Base-by-base conservation (phyloP, 768 basidiomycete species). In the Phlebiopsis flavidoalba region DNA sequence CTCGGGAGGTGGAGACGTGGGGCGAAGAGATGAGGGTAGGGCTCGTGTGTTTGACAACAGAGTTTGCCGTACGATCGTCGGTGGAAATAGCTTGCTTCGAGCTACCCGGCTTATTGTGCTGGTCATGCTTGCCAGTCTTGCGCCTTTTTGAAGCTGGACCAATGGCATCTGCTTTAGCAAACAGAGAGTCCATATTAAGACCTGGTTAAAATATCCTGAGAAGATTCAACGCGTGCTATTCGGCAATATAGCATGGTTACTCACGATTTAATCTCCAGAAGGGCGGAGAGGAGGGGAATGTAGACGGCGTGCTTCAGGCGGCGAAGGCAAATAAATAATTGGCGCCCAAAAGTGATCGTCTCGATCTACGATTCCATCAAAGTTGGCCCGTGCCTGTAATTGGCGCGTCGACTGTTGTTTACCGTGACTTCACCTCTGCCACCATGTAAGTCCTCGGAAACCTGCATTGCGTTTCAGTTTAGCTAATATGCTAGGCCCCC, bases 1-100 rank as follows among this genome's bases (percentile, higher is more conserved):
- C 50, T 79, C 79, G 0, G 81, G 75, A 1, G 79, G 72, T 5
- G 84, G 74, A 3, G 76, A 74, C 0, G 76, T 75, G 10, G 81
- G 73, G 56, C 81, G 83, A 17, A 93, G 80, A 0, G 92, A 92
- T 67, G 83, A 83, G 0, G 92, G 91, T 2, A 89, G 67, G n/a
- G 10, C 82, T 70, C 0, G 91, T 89, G 59, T 79, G 66, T 40
- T 60, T 63, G 5, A 64, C 65, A 60, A 70, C 65, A 33, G 72
- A 69, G 49, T 53, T 57, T 11, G 64, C 60, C 21, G 66, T 67
- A 14, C 49, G 59, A 61, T 67, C 66, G 22, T 64, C 58, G 22
- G 54, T 33, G 6, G 56, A 19, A 26, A 59, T 46, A n/a, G 62
- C 15, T 37, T 60, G 60, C 22, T 63, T 62, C 1, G 68, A 59